Percentiles rank a stretch among this genome's conserved stretches.
phyloP scores from a whole-genome alignment of 169 alveolate species.

The Ichthyophthirius multifiliis region DNA sequence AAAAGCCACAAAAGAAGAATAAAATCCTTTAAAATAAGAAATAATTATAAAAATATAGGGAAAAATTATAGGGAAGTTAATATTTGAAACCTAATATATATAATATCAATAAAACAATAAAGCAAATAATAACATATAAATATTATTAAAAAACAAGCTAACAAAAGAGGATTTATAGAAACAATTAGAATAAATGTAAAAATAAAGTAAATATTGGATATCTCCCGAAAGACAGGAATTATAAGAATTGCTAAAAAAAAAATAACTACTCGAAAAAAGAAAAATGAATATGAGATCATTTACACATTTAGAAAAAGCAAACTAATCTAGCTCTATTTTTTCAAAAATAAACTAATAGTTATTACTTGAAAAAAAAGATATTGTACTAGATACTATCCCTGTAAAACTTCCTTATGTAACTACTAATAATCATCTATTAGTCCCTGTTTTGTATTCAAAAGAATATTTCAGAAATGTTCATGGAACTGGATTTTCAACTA shows the following conservation, averaged over 20 bases:
- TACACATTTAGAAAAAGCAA: not conserved
- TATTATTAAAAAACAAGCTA: too few species aligned
- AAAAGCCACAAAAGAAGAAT: too few species aligned
- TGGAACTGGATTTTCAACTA: not conserved
- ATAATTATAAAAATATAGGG: too few species aligned
- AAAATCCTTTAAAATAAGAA: too few species aligned
- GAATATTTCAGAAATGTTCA: not conserved
- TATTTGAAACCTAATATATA: too few species aligned
- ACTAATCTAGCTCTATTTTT: not conserved
- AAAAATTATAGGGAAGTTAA: too few species aligned
- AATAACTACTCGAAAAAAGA: not conserved
- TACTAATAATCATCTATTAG: not conserved
- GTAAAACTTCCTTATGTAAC: not conserved
- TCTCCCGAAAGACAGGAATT: not conserved
- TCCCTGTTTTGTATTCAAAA: not conserved
- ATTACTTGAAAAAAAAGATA: not conserved
- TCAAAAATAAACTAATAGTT: not conserved
- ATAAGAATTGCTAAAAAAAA: not conserved
- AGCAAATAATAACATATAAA: too few species aligned
- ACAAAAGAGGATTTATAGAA: too few species aligned
- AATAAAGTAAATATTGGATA: not conserved
- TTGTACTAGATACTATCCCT: not conserved
- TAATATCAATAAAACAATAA: too few species aligned
- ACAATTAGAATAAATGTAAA: not conserved
- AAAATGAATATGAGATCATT: not conserved